A percentile compares a stretch with the other conserved stretches of the same genome.
Evolutionary conservation across 140 eudicot species (phyloP).

Genomic region (Anethum foeniculum): DNA sequence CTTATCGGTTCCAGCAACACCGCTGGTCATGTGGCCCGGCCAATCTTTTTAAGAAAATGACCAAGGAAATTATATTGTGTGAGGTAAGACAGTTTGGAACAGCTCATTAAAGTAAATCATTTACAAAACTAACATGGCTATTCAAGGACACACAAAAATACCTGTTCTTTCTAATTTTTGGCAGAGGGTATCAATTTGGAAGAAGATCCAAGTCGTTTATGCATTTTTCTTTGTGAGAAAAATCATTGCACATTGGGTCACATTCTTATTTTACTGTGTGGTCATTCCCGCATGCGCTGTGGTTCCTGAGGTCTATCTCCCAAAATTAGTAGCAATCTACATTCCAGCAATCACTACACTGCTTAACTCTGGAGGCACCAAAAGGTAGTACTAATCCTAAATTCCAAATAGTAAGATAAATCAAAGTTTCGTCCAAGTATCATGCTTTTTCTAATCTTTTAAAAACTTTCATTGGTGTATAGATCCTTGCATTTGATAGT

Average conservation of each 20-base stretch:
- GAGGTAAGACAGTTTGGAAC: slow-evolving; percentile 38
- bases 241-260: slow-evolving; percentile 81
- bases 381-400: slow-evolving; percentile 34
- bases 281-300: slow-evolving; percentile 61
- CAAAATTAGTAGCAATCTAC: slow-evolving; percentile 56
- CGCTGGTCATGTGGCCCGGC: slow-evolving; percentile 60
- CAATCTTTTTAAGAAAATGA: slow-evolving; percentile 36
- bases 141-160: background rate
- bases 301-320: slow-evolving; percentile 77
- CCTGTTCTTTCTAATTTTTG: slow-evolving; percentile 6
- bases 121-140: background rate
- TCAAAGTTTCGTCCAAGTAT: background rate
- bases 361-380: slow-evolving; percentile 60
- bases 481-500: slow-evolving; percentile 76
- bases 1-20: slow-evolving; percentile 44
- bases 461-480: background rate
- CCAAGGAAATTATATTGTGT: slow-evolving; percentile 51
- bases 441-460: background rate
- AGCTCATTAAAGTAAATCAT: background rate
- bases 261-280: slow-evolving; percentile 74
- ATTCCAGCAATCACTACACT: slow-evolving; percentile 66
- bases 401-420: background rate
- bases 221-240: slow-evolving; percentile 81
- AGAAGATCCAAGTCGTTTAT: slow-evolving; percentile 64
- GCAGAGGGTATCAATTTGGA: slow-evolving; percentile 78